Evolutionary conservation across 495 filamentous ascomycete species (phyloP), one percentile per base, ranked within the genome.

Genomic region (Pyronema omphalodes): DNA sequence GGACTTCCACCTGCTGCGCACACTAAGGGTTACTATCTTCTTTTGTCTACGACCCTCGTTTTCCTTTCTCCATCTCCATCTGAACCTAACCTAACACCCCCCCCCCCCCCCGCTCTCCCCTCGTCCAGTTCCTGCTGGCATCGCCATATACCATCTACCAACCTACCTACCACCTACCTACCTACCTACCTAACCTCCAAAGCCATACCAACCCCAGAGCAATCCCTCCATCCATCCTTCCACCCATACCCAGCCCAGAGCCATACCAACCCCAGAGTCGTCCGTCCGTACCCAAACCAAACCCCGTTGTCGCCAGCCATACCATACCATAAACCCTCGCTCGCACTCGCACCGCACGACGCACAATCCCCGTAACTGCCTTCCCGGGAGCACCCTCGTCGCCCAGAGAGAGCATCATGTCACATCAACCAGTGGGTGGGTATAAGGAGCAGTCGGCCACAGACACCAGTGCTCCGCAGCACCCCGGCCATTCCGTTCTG

Each of bases 401-500:
- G 3, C 12, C 39, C 15, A 50, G 23, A 11, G 12, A 4, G 35
- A 12, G 1, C 9, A 14, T 37, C 48, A 57, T 65, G 62, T 61
- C 62, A 48, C 62, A 65, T 58, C 62, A 52, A 46, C 53, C 58
- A 36, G 61, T 59, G 33, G 62, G 62, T 55, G 59, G 59, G 62
- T 66, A 66, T 66, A 66, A 66, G 63, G 63, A 65, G 62, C 62
- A 66, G 62, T 59, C 62, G 62, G 59, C 62, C 59, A 52, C 62
- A 54, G 62, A 66, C 54, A 49, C 59, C 63, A 58, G 56, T 48
- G 56, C 50, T 29, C 23, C 23, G 23, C 23, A 29, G 54, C 62
- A 65, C 53, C 62, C 59, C 53, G 58, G 61, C 52, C 62, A 64
- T 55, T 56, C 63, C 56, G 58, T 62, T 37, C 60, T 59, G 45